These are phyloP conservation scores for Botrytis fragariae DNA, from an alignment of 2,329 filamentous ascomycete genomes.

Conservation along the genomic window DNA sequence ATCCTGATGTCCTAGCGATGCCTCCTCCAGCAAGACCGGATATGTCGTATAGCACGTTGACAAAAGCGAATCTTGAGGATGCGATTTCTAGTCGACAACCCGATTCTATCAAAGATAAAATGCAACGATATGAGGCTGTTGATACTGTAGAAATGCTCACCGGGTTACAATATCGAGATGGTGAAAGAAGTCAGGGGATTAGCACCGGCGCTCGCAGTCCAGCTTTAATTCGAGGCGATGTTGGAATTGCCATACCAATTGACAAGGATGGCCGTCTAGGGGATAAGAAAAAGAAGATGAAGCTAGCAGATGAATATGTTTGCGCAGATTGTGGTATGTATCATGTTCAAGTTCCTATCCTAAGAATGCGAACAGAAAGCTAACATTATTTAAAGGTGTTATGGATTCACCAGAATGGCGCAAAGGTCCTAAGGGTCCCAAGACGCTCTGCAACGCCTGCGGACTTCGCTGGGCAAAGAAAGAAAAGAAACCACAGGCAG, in stretches of 20 bases:
- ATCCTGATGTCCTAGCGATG: conserved; percentile 53
- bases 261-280: conserved; percentile 71
- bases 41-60: conserved; percentile 66
- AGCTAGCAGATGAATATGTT: conserved; percentile 82
- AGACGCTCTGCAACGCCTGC: conserved; percentile 94
- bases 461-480: conserved; percentile 76
- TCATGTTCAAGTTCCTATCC: neutral
- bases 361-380: neutral
- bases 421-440: conserved; percentile 87
- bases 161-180: conserved; percentile 80
- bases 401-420: conserved; percentile 94
- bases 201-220: conserved; percentile 82
- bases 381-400: conserved; percentile 52
- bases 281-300: conserved; percentile 84
- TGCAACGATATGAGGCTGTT: conserved; percentile 76
- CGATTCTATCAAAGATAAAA: conserved; percentile 80
- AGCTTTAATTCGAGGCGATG: conserved; percentile 79
- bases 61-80: conserved; percentile 76
- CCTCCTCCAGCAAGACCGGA: conserved; percentile 63
- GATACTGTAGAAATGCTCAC: conserved; percentile 94
- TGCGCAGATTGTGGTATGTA: conserved; percentile 84
- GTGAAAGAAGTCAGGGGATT: conserved; percentile 83
- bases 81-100: conserved; percentile 61
- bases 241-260: conserved; percentile 77
- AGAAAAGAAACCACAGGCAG: conserved; percentile 63